Percentiles rank a stretch among this genome's conserved stretches.
Evolutionary conservation across 306 rosid species (phyloP).

Genomic region (Prunus kanzakura): DNA sequence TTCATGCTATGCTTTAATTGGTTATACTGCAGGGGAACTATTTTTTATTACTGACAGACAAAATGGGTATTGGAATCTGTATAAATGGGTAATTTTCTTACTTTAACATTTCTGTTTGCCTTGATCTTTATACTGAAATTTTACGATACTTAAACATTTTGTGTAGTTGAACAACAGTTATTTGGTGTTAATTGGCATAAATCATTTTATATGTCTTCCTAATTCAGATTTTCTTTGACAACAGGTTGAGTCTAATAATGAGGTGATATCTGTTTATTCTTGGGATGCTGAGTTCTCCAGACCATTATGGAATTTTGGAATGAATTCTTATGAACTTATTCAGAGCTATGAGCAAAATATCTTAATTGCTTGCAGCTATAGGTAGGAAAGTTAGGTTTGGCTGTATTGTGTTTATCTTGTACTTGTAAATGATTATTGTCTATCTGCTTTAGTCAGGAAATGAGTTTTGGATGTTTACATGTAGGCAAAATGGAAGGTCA

Average conservation of each 20-base stretch:
- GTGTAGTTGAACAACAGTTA: conserved; percentile 5
- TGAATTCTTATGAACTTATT: conserved; percentile 74
- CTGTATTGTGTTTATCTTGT: conserved; percentile 1
- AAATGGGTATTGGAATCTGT: conserved; percentile 88
- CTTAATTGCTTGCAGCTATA: conserved; percentile 79
- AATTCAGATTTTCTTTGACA: conserved; percentile 16
- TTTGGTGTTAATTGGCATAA: background rate
- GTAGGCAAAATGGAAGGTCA: conserved; percentile 79
- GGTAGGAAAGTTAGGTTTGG: conserved; percentile 37
- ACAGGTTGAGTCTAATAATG: conserved; percentile 75
- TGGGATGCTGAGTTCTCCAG: conserved; percentile 79
- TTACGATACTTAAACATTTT: conserved; percentile 12
- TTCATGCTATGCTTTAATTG: background rate
- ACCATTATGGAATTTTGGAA: conserved; percentile 80
- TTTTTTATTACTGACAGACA: conserved; percentile 78
- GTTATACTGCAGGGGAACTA: conserved; percentile 65
- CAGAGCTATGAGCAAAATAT: conserved; percentile 35
- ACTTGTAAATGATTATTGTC: background rate
- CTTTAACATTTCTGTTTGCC: background rate
- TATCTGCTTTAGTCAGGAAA: background rate
- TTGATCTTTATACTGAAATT: background rate
- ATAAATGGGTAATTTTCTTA: conserved; percentile 75
- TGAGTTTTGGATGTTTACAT: conserved; percentile 23
- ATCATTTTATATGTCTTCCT: background rate
- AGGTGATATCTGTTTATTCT: conserved; percentile 62